phyloP scores from a whole-genome alignment of 495 filamentous ascomycete species.

The Podospora didyma region DNA sequence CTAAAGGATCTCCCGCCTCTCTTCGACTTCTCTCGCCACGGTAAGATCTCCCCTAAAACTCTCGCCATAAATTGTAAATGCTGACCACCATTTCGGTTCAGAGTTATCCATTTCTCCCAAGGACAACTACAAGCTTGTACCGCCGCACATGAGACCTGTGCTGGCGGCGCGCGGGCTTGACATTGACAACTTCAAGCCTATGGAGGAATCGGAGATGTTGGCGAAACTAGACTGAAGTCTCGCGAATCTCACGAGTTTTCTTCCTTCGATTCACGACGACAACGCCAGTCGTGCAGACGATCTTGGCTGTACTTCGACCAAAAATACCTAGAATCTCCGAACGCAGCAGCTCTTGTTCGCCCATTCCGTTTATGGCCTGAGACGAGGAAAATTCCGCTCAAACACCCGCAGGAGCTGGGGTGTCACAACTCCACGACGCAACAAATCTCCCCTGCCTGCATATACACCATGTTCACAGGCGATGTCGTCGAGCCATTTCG shows the following conservation, averaged over 20 bases:
- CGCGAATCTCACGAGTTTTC: conserved; percentile 7
- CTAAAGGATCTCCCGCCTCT: conserved; percentile 77
- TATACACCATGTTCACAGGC: conserved; percentile 13
- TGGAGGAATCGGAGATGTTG: conserved; percentile 93
- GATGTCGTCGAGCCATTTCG: conserved; percentile 14
- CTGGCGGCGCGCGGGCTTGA: conserved; percentile 78
- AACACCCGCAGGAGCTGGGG: conserved; percentile 19
- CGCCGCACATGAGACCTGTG: conserved; percentile 69
- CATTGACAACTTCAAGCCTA: conserved; percentile 87
- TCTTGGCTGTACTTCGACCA: conserved; percentile 26
- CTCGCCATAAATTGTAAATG: neutral
- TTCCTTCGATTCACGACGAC: conserved; percentile 14
- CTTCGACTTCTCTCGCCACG: conserved; percentile 92
- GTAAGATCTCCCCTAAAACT: conserved; percentile 47
- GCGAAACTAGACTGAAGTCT: conserved; percentile 84
- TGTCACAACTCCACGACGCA: conserved; percentile 6
- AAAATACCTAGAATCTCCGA: conserved; percentile 18
- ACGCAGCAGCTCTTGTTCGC: conserved; percentile 23
- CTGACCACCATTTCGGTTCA: conserved; percentile 28
- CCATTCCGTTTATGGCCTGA: conserved; percentile 24
- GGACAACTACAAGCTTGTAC: conserved; percentile 83
- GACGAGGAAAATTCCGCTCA: conserved; percentile 8
- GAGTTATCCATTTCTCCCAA: conserved; percentile 92
- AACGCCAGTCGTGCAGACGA: conserved; percentile 12
- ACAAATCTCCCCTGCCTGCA: conserved; percentile 10